phyloP scores from a whole-genome alignment of 257 asterid genomes.

The Przewalskia tangutica region DNA sequence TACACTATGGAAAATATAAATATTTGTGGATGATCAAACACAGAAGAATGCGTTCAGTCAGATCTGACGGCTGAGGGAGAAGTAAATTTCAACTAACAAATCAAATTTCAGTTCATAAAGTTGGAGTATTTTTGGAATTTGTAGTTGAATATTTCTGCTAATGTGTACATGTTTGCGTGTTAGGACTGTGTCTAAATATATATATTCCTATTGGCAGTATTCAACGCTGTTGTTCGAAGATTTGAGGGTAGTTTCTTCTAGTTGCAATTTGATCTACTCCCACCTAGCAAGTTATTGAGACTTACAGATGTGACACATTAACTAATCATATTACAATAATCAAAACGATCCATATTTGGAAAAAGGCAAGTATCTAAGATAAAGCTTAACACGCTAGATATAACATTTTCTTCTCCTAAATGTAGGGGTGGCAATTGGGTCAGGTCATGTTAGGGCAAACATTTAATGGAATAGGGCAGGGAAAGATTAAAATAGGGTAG shows the following conservation, averaged over 20 bases:
- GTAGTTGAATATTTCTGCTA: not conserved
- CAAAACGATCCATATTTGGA: not conserved
- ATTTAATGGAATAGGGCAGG: too few relatives aligned
- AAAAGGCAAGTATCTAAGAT: not conserved
- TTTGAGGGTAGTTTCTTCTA: not conserved
- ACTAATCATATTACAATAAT: not conserved
- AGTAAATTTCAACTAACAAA: not conserved
- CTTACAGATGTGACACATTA: not conserved
- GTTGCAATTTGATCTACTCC: slow-evolving; percentile 4
- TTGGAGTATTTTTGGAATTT: not conserved
- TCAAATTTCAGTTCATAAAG: not conserved
- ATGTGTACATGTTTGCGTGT: not conserved
- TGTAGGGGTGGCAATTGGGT: too few relatives aligned
- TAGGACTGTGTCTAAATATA: not conserved
- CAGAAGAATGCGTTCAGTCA: not conserved
- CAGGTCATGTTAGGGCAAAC: too few relatives aligned
- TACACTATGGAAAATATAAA: not conserved
- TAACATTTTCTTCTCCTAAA: not conserved
- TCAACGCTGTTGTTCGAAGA: slow-evolving; percentile 1
- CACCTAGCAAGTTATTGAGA: slow-evolving; percentile 1
- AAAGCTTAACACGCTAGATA: not conserved
- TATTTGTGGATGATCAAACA: not conserved
- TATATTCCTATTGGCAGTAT: not conserved
- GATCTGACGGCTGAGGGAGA: slow-evolving; percentile 2
- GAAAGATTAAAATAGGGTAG: too few relatives aligned